Evolutionary conservation across 345 rosid species (phyloP), one percentile per base, ranked within the genome.

Genomic region (Geranium brycei): DNA sequence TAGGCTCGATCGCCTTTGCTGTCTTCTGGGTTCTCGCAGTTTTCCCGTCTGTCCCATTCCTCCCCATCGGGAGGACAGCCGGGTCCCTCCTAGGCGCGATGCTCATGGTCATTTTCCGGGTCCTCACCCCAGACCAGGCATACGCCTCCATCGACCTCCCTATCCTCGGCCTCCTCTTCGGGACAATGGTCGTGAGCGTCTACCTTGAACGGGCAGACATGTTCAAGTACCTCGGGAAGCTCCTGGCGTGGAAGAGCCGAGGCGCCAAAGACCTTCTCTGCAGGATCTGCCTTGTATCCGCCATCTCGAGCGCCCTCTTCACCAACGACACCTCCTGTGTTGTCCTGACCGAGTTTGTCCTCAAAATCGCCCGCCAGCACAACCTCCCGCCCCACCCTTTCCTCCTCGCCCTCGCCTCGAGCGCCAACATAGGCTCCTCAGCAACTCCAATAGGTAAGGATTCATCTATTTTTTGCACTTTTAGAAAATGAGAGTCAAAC

Each of bases 321-420:
- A 92, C 96, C 1, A 92, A 92, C 53, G 96, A 92, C 17, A 91
- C 95, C 0, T 71, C 85, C 15, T 91, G 98, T 68, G 89, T 91
- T 1, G 79, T 91, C 3, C 68, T 87, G 70, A 91, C 92, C 3
- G 96, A 91, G 67, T 91, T 89, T 63, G 89, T 87, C 1, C 51
- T 91, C 67, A 91, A 87, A 80, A 72, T 87, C 59, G 91, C 95
- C 14, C 78, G 92, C 73, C 92, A 83, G 60, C 89, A 87, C 64
- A 87, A 85, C 68, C 83, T 89, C 7, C 91, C 95, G 0, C 95
- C 93, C 51, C 88, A 84, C 17, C 93, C 98, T 0, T 89, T 87
- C 38, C 35, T 92, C 19, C 81, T 92, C 1, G 96, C 96, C 17
- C 77, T 89, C 40, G 98, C 96, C 57, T 82, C 95, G 0, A 85